Evolutionary conservation across 495 filamentous ascomycete genomes (phyloP).

Genomic region (Penicillium bovifimosum): DNA sequence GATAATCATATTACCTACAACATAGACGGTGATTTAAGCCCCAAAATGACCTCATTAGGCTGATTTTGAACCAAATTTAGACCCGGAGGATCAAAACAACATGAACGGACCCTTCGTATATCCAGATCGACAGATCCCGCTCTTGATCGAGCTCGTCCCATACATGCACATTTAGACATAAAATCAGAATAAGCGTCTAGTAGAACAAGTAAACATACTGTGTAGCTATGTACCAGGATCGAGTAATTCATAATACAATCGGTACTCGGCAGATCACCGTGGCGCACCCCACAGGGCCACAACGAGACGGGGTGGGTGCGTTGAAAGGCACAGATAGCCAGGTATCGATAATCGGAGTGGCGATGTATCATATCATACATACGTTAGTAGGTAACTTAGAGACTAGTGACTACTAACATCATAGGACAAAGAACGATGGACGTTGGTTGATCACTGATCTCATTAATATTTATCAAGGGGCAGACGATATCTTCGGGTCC

Average conservation of each 20-base stretch:
- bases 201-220: too few relatives aligned
- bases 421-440: background rate
- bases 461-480: constrained; percentile 9
- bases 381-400: too few relatives aligned
- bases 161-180: too few relatives aligned
- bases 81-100: background rate
- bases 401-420: background rate
- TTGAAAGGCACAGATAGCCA: too few relatives aligned
- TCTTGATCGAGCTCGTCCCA: background rate
- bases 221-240: too few relatives aligned
- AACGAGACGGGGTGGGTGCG: too few relatives aligned
- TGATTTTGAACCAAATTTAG: background rate
- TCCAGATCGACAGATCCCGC: background rate
- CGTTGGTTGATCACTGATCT: constrained; percentile 2
- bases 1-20: background rate
- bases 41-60: background rate
- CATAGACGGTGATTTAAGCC: constrained; percentile 2
- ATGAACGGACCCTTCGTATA: background rate
- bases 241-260: too few relatives aligned
- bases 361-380: background rate
- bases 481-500: constrained; percentile 3
- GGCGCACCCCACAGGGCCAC: too few relatives aligned
- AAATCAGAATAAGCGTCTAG: too few relatives aligned
- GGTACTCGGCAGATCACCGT: too few relatives aligned
- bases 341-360: too few relatives aligned